Base-by-base conservation (phyloP, 2,329 filamentous ascomycete species). In the Byssoonygena ceratinophila region DNA sequence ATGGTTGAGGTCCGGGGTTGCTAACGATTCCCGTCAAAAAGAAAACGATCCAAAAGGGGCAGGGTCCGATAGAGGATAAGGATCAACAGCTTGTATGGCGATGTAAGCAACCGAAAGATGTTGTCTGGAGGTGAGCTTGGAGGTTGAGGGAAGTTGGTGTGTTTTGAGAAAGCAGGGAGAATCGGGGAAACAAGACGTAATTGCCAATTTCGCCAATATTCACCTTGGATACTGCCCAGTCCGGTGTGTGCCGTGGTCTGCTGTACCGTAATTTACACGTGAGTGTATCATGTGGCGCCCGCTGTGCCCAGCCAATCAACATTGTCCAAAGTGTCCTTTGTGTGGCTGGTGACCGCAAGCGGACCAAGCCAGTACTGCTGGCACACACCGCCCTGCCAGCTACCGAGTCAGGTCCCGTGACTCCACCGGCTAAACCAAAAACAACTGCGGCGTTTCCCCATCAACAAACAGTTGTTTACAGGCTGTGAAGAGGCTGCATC, bases 401-500 rank as follows among this genome's bases (percentile, higher is more conserved):
- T 43, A 40, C 51, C 43, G 6, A 20, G 32, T n/a, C 14, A 5
- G 32, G 46, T 51, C 54, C 37, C 54, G 54, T 55, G 54, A 55
- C 43, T 40, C 23, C 9, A 12, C 29, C 11, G 16, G 16, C 44
- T 40, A 45, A 25, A 44, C 37, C 48, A 7, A 56, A 54, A 49
- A 52, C 48, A 36, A 51, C 40, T 51, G 45, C 25, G 51, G 52
- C 55, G 57, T 58, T 57, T 59, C 56, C 57, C 57, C 55, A 57
- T 58, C 54, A 58, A 58, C 58, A 57, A 58, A 54, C 25, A 54
- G 50, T 56, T 59, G 55, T 52, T 62, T 57, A 54, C 52, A 36
- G 40, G 23, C 31, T 18, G 18, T 37, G 48, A 55, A 51, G 31
- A 54, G 47, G 46, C 53, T 51, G 50, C 50, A 46, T 43, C 44